These are phyloP conservation scores for Amoeboradix gromovi DNA, from an alignment of 371 early-diverging fungal species.

Conservation along the genomic window DNA sequence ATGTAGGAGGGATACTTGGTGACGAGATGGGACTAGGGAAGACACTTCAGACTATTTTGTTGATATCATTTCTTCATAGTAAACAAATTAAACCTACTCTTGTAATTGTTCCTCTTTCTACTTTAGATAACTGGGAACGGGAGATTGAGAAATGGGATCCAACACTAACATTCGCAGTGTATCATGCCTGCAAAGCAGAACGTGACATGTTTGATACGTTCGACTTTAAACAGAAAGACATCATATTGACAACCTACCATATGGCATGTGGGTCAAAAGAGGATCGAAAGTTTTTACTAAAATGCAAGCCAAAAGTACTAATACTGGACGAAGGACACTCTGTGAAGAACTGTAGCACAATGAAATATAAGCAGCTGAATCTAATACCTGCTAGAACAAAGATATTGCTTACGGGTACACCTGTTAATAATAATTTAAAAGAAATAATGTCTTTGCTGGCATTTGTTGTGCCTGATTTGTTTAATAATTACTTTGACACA, in stretches of 20 bases:
- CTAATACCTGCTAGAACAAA: constrained; percentile 14
- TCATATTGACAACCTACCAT: constrained; percentile 20
- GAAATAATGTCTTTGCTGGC: constrained; percentile 49
- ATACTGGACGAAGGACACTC: constrained; percentile 74
- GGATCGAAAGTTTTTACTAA: constrained; percentile 39
- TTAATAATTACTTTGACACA: constrained; percentile 16
- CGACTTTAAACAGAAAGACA: constrained; percentile 4
- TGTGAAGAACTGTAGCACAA: constrained; percentile 41
- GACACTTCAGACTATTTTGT: constrained; percentile 49
- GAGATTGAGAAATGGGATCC: constrained; percentile 80
- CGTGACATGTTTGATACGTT: constrained; percentile 11
- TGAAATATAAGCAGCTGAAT: constrained; percentile 45
- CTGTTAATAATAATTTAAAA: constrained; percentile 67
- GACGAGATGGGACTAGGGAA: constrained; percentile 81
- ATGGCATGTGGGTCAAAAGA: constrained; percentile 16
- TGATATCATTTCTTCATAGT: constrained; percentile 27
- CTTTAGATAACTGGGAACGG: constrained; percentile 83
- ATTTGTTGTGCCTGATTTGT: constrained; percentile 68
- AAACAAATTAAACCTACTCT: constrained; percentile 29
- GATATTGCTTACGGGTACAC: constrained; percentile 21
- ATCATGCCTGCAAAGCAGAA: constrained; percentile 38
- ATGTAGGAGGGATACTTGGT: constrained; percentile 42
- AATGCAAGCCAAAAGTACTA: constrained; percentile 21
- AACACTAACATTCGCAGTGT: constrained; percentile 46
- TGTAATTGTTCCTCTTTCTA: constrained; percentile 91